Evolutionary conservation across 129 eudicot genomes (phyloP).

Genomic region (Calendula officinalis): DNA sequence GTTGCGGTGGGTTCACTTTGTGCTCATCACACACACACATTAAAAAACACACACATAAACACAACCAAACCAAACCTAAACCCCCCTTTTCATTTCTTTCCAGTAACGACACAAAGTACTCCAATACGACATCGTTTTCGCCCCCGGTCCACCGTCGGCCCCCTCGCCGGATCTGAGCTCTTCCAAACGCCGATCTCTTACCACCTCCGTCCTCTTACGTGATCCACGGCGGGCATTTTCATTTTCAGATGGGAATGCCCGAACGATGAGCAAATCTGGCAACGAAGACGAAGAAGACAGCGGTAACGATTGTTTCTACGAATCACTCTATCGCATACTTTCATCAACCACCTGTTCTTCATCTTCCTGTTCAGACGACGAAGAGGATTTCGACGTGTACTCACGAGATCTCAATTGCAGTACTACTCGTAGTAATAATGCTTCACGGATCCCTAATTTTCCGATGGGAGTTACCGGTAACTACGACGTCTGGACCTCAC

Average conservation of each 20-base stretch:
- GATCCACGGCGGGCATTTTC: conserved; percentile 54
- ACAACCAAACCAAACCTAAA: conserved; percentile 16
- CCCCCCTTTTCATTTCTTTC: conserved; percentile 10
- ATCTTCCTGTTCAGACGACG: conserved; percentile 37
- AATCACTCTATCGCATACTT: conserved; percentile 81
- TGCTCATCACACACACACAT: conserved; percentile 19
- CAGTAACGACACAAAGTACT: conserved; percentile 15
- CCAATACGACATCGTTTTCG: conserved; percentile 46
- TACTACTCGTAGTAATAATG: conserved; percentile 24
- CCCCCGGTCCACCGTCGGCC: background rate
- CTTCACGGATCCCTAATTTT: conserved; percentile 37
- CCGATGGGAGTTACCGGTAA: conserved; percentile 49
- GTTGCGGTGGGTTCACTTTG: conserved; percentile 17
- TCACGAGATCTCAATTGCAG: conserved; percentile 19
- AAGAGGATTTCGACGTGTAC: conserved; percentile 30
- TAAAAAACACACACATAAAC: background rate
- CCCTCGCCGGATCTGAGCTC: conserved; percentile 38
- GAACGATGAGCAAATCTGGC: conserved; percentile 74
- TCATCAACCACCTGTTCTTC: conserved; percentile 81
- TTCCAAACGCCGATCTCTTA: background rate
- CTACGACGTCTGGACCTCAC: conserved; percentile 90
- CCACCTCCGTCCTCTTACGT: background rate
- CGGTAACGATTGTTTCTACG: conserved; percentile 64
- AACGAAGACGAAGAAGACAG: conserved; percentile 47
- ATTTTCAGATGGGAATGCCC: conserved; percentile 69